These are phyloP conservation scores for Metschnikowia sp. DNA, from an alignment of 805 yeast genomes.

Conservation along the genomic window DNA sequence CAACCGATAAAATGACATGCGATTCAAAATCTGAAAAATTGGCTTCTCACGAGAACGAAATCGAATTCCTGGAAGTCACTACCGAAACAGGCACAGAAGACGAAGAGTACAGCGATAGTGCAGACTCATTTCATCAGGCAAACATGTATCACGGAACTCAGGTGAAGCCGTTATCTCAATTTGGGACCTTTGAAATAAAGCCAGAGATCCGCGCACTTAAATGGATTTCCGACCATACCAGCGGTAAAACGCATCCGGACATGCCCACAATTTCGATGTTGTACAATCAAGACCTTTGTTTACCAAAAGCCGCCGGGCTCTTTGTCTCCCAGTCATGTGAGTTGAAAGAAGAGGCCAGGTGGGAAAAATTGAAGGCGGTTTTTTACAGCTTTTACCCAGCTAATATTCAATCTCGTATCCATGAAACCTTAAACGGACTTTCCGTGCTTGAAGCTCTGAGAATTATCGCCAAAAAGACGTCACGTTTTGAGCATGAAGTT, in stretches of 20 bases:
- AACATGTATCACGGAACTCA: not conserved
- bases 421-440: not conserved
- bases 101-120: too few relatives aligned
- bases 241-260: not conserved
- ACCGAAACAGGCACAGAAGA: too few relatives aligned
- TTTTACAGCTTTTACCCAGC: not conserved
- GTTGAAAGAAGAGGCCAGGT: not conserved
- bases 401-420: not conserved
- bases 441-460: slow-evolving; percentile 3
- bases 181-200: not conserved
- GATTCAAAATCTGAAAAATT: too few relatives aligned
- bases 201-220: not conserved
- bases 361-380: not conserved
- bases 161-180: not conserved
- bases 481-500: not conserved
- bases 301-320: not conserved
- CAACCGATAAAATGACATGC: too few relatives aligned
- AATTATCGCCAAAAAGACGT: slow-evolving; percentile 3
- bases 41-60: too few relatives aligned
- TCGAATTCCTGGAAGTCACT: too few relatives aligned
- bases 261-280: slow-evolving; percentile 1
- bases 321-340: not conserved
- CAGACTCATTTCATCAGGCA: too few relatives aligned
- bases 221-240: slow-evolving; percentile 1
- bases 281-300: not conserved